Evolutionary conservation across 2,329 filamentous ascomycete genomes (phyloP).

Genomic region (Paraphaeosphaeria sporulosa): DNA sequence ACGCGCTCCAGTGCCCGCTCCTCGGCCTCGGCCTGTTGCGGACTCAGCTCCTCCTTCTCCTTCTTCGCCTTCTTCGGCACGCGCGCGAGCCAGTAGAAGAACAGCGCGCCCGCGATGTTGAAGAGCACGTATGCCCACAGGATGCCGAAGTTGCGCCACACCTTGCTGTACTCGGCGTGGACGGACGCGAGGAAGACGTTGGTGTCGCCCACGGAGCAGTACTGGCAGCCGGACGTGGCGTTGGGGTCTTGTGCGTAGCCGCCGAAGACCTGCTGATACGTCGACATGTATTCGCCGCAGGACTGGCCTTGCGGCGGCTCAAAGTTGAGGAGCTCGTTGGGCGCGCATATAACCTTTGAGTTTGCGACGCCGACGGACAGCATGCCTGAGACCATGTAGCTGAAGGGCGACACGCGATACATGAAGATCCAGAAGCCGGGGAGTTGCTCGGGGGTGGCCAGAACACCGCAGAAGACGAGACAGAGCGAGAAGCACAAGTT

Average conservation of each 20-base stretch:
- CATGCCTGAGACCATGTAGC: conserved; percentile 79
- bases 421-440: conserved; percentile 85
- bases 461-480: conserved; percentile 78
- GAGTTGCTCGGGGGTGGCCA: conserved; percentile 68
- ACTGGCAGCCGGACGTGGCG: conserved; percentile 47
- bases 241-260: conserved; percentile 49
- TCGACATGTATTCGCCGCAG: conserved; percentile 50
- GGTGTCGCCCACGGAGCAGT: conserved; percentile 52
- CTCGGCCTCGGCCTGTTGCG: conserved; percentile 1
- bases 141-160: conserved; percentile 65
- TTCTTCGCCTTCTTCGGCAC: conserved; percentile 61
- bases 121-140: conserved; percentile 62
- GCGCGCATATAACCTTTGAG: conserved; percentile 69
- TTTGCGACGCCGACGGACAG: conserved; percentile 74
- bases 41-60: conserved; percentile 36
- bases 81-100: conserved; percentile 63
- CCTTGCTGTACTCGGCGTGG: conserved; percentile 52
- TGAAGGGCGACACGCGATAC: conserved; percentile 83
- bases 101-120: conserved; percentile 58
- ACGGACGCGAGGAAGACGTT: conserved; percentile 54
- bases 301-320: conserved; percentile 61
- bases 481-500: conserved; percentile 77
- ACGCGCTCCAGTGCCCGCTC: conserved; percentile 5
- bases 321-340: conserved; percentile 74
- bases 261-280: conserved; percentile 38